Percentiles rank a stretch among this genome's conserved stretches.
Evolutionary conservation across 805 yeast genomes (phyloP).

Genomic region (Barnettozyma siamensis): DNA sequence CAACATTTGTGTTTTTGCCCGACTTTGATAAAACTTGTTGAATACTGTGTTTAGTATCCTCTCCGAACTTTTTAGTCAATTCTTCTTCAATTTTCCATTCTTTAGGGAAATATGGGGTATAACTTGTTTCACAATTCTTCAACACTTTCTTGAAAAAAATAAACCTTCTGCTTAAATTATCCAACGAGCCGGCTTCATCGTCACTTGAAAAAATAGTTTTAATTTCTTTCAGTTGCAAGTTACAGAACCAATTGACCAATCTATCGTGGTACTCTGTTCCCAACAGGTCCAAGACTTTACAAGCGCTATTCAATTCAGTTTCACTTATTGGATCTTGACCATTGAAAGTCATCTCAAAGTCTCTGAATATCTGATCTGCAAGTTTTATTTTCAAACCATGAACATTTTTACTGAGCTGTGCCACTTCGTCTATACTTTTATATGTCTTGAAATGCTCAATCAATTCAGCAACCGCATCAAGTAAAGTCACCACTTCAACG

Average conservation of each 20-base stretch:
- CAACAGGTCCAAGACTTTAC: constrained; percentile 62
- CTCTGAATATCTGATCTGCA: constrained; percentile 65
- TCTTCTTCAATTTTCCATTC: constrained; percentile 66
- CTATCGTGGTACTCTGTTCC: constrained; percentile 53
- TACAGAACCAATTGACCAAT: constrained; percentile 68
- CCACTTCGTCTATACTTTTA: constrained; percentile 77
- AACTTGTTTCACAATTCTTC: constrained; percentile 48
- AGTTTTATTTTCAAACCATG: constrained; percentile 53
- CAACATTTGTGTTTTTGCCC: constrained; percentile 47
- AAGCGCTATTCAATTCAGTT: constrained; percentile 49
- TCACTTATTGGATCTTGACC: constrained; percentile 24
- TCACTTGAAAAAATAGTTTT: constrained; percentile 64
- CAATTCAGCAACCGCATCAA: constrained; percentile 70
- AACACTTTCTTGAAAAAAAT: constrained; percentile 73
- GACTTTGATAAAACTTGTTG: constrained; percentile 42
- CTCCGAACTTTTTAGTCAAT: constrained; percentile 59
- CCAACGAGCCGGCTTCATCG: constrained; percentile 94
- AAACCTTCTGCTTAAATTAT: constrained; percentile 76
- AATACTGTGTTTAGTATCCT: constrained; percentile 63
- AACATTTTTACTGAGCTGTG: constrained; percentile 54
- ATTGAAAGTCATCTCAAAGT: constrained; percentile 52
- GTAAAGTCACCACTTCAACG: constrained; percentile 49
- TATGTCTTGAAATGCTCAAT: constrained; percentile 70
- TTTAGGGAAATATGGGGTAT: constrained; percentile 53
- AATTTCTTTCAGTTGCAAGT: constrained; percentile 65